A percentile compares a stretch with the other conserved stretches of the same genome.
Conservation (phyloP, 139 green algal genomes). For the Gonium pectorale region DNA sequence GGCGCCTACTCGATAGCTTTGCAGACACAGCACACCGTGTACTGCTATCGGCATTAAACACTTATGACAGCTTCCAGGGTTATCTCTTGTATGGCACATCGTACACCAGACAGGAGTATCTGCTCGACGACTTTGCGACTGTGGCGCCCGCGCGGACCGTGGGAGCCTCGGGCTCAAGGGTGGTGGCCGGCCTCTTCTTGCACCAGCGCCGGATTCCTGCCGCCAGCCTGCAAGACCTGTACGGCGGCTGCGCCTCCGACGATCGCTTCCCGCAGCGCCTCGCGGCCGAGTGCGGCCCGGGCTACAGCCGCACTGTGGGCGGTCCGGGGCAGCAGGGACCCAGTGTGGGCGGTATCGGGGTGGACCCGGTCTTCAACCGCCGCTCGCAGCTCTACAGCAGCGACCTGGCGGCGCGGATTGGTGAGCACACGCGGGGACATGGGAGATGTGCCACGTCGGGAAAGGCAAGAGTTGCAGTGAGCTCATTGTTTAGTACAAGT, state of each 20-base stretch:
- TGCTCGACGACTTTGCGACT: no score
- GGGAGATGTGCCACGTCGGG: no score
- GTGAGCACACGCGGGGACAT: no score
- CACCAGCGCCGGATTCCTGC: not conserved
- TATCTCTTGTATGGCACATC: no score
- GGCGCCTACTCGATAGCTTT: no score
- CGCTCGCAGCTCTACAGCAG: not conserved
- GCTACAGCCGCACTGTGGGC: not conserved
- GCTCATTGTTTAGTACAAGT: no score
- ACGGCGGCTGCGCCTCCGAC: not conserved
- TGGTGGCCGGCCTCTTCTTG: conserved; percentile 9
- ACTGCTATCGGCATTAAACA: no score
- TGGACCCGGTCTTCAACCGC: not conserved
- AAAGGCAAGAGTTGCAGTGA: no score
- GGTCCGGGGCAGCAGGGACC: no score
- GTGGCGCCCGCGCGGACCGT: not conserved
- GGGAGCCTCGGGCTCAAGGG: not conserved
- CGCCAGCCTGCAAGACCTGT: not conserved
- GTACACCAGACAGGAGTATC: no score
- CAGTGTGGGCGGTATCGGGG: not conserved
- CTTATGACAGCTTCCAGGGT: no score
- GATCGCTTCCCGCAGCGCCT: not conserved
- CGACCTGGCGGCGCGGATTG: not conserved
- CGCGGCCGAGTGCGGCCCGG: not conserved
- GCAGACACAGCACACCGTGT: no score